Percentiles rank a stretch among this genome's conserved stretches.
These are phyloP conservation scores for Magnolia kwangsiensis DNA, from an alignment of 164 flowering plant species.

Conservation along the genomic window DNA sequence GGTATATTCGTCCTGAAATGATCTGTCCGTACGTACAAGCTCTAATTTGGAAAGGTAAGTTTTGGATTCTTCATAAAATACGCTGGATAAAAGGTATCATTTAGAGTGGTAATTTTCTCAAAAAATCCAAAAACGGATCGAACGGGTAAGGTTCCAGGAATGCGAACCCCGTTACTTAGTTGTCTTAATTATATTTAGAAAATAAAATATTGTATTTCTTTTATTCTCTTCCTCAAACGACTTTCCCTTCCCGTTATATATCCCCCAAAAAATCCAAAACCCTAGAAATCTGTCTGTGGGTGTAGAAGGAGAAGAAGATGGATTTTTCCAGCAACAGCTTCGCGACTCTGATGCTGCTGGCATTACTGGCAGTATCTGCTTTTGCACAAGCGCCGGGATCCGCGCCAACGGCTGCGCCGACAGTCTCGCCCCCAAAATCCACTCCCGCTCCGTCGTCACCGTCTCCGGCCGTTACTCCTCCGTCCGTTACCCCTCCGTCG, in stretches of 20 bases:
- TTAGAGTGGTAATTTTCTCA: no score
- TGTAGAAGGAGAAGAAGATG: neutral
- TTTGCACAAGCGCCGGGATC: conserved; percentile 6
- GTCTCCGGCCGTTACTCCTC: neutral
- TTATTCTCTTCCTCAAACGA: neutral
- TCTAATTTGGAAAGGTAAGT: no score
- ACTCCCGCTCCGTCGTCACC: neutral
- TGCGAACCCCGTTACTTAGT: neutral
- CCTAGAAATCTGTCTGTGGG: neutral
- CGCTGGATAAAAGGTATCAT: no score
- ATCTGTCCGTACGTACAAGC: no score
- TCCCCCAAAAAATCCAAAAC: neutral
- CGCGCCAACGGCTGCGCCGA: conserved; percentile 3
- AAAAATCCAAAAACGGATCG: neutral
- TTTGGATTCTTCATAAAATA: no score
- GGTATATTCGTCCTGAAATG: no score
- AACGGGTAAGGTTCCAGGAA: neutral
- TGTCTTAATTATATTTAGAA: neutral
- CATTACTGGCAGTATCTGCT: neutral
- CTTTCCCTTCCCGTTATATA: neutral
- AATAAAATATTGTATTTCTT: no score
- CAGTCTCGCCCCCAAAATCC: neutral
- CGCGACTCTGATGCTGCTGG: conserved; percentile 5
- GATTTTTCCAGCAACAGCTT: neutral
- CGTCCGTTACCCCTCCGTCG: conserved; percentile 1